phyloP scores from a whole-genome alignment of 345 rosid genomes.

The Draba incana region DNA sequence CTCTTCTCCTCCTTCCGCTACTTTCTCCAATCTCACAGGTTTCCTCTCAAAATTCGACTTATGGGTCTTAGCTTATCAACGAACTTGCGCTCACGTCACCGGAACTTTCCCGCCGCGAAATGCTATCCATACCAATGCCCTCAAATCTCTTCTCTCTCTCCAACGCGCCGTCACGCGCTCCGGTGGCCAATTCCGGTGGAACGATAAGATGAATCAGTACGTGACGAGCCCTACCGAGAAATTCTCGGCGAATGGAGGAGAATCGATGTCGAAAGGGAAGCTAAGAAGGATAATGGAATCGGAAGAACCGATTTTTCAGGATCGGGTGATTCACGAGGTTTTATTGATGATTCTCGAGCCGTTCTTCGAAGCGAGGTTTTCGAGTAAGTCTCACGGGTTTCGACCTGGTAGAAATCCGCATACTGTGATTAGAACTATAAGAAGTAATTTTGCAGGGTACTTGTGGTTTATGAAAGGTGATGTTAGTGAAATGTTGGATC shows the following conservation, averaged over 20 bases:
- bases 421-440: constrained; percentile 80
- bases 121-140: constrained; percentile 65
- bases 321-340: constrained; percentile 88
- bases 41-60: constrained; percentile 88
- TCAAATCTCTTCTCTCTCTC: constrained; percentile 75
- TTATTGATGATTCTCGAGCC: constrained; percentile 85
- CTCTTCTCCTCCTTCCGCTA: constrained; percentile 63
- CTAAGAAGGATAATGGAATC: constrained; percentile 53
- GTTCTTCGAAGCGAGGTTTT: constrained; percentile 77
- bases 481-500: constrained; percentile 60
- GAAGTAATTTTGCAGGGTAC: constrained; percentile 92
- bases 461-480: constrained; percentile 91
- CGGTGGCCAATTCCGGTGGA: constrained; percentile 66
- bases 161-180: constrained; percentile 58
- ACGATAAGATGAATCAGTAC: constrained; percentile 63
- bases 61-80: constrained; percentile 93
- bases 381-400: constrained; percentile 72
- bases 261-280: constrained; percentile 60
- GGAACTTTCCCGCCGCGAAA: constrained; percentile 93
- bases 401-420: constrained; percentile 94
- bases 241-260: constrained; percentile 35
- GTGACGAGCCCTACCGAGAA: constrained; percentile 72
- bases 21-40: constrained; percentile 77
- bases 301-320: constrained; percentile 76
- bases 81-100: constrained; percentile 72